Conservation (phyloP, 78 protist species). For the Chrysochromulina parva region DNA sequence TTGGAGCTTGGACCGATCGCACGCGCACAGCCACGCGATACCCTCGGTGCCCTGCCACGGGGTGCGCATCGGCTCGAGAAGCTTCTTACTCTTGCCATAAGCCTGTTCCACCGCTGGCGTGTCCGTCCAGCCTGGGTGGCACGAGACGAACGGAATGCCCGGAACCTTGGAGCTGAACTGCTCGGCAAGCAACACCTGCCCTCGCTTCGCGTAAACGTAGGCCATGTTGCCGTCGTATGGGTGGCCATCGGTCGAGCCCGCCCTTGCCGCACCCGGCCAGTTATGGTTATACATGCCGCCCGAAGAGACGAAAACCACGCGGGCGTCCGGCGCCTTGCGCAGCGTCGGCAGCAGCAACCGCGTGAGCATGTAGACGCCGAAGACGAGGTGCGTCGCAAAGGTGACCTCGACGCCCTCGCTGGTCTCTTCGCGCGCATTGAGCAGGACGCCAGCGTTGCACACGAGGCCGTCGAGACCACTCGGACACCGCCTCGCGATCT, state of each 20-base stretch:
- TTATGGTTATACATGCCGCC: conserved; percentile 21
- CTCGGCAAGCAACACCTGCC: conserved; percentile 12
- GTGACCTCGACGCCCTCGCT: conserved; percentile 10
- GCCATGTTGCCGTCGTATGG: background rate
- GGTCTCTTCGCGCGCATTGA: background rate
- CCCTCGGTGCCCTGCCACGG: conserved; percentile 20
- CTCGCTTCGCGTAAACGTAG: conserved; percentile 27
- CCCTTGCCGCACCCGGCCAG: background rate
- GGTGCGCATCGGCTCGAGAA: background rate
- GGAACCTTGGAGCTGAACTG: background rate
- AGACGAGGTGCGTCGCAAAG: conserved; percentile 5
- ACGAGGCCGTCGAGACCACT: background rate
- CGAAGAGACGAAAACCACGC: conserved; percentile 8
- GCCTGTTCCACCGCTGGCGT: conserved; percentile 9
- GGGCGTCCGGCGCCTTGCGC: background rate
- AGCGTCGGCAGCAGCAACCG: background rate
- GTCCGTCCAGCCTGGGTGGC: conserved; percentile 28
- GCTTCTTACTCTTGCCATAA: background rate
- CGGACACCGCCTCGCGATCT: background rate
- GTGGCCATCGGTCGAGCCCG: background rate
- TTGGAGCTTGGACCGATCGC: background rate
- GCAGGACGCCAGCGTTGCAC: conserved; percentile 29
- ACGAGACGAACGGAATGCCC: background rate
- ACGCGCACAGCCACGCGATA: conserved; percentile 7
- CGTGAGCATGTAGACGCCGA: background rate